phyloP scores from a whole-genome alignment of 257 asterid genomes.

The Solanum chmielewskii region DNA sequence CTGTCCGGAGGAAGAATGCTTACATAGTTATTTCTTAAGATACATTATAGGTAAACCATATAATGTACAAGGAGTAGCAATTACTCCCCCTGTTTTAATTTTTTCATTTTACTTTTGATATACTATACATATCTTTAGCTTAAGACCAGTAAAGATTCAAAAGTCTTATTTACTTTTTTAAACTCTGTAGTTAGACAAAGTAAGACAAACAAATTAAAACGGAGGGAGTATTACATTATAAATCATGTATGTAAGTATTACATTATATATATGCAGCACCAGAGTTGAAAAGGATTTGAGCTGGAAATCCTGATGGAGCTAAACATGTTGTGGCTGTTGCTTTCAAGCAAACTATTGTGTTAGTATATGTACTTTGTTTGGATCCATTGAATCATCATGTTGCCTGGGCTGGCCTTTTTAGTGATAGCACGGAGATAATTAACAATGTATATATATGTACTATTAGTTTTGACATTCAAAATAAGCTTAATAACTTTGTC shows the following conservation, averaged over 20 bases:
- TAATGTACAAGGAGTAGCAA: not conserved
- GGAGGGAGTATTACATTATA: not conserved
- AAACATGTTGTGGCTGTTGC: slow-evolving; percentile 52
- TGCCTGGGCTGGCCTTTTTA: slow-evolving; percentile 61
- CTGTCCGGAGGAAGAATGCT: not conserved
- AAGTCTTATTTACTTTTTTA: not conserved
- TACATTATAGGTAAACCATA: no score
- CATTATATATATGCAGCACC: slow-evolving; percentile 32
- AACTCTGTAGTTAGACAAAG: not conserved
- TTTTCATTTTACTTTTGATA: not conserved
- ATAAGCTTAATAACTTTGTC: not conserved
- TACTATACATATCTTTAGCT: not conserved
- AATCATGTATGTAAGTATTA: not conserved
- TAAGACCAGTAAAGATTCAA: not conserved
- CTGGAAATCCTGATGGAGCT: slow-evolving; percentile 46
- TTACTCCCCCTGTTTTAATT: not conserved
- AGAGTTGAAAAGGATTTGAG: slow-evolving; percentile 76
- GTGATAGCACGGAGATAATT: slow-evolving; percentile 39
- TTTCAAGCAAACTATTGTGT: slow-evolving; percentile 34
- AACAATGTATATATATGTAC: not conserved
- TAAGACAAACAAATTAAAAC: not conserved
- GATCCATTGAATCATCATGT: slow-evolving; percentile 42
- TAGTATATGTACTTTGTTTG: slow-evolving; percentile 18
- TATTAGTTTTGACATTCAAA: not conserved
- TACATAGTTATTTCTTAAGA: not conserved